These are phyloP conservation scores for Eutrema salsugineum DNA, from an alignment of 441 rosid species.

Conservation along the genomic window DNA sequence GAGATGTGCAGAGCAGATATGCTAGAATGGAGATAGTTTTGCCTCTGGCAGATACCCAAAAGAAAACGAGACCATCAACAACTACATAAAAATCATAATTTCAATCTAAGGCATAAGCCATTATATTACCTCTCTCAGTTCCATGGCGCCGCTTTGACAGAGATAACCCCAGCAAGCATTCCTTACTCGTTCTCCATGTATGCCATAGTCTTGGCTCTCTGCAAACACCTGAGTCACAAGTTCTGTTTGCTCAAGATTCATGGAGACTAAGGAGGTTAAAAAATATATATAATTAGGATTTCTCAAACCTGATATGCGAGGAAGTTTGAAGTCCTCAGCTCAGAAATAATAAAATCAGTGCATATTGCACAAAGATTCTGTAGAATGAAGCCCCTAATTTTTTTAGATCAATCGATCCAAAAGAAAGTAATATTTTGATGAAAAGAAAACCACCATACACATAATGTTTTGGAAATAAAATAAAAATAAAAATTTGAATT, in stretches of 20 bases:
- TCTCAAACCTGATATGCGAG: conserved; percentile 81
- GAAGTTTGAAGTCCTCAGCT: conserved; percentile 89
- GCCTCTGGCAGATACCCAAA: background rate
- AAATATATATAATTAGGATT: background rate
- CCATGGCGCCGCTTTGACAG: conserved; percentile 92
- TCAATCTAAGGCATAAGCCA: background rate
- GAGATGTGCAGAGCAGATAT: background rate
- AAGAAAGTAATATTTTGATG: background rate
- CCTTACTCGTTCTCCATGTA: conserved; percentile 94
- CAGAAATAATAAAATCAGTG: conserved; percentile 89
- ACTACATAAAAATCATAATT: background rate
- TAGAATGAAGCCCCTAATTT: background rate
- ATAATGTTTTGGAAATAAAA: background rate
- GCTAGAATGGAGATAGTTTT: background rate
- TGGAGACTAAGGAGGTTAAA: background rate
- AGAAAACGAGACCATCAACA: background rate
- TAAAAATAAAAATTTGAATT: accelerated
- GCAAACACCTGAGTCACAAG: conserved; percentile 72
- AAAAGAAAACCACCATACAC: background rate
- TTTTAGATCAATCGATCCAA: background rate
- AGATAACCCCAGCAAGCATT: conserved; percentile 98
- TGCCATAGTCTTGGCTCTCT: conserved; percentile 96
- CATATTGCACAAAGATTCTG: conserved; percentile 95
- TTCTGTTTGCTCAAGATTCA: conserved; percentile 1
- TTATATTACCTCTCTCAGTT: conserved; percentile 72